These are phyloP conservation scores for Nidula niveotomentosa DNA, from an alignment of 1,284 basidiomycete genomes.

Conservation along the genomic window DNA sequence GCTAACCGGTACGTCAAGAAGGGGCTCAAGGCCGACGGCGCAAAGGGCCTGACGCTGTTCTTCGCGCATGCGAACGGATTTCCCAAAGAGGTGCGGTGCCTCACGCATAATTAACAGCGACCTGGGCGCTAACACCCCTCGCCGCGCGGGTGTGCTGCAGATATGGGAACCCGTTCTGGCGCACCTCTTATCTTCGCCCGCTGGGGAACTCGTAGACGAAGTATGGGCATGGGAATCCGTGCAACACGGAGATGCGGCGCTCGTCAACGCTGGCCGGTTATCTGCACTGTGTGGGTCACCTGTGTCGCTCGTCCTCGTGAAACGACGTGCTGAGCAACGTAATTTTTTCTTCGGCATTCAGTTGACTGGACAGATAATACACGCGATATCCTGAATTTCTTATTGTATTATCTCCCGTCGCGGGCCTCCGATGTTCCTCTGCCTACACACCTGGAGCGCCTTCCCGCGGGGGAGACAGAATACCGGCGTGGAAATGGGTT, in stretches of 20 bases:
- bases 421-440: conserved; percentile 28
- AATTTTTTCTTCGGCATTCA: conserved; percentile 16
- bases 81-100: conserved; percentile 70
- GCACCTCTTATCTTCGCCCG: conserved; percentile 40
- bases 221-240: conserved; percentile 80
- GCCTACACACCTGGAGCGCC: conserved; percentile 48
- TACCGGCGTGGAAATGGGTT: conserved; percentile 45
- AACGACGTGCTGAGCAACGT: background rate
- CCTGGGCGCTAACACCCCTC: too few species aligned
- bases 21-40: conserved; percentile 11
- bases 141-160: conserved; percentile 24
- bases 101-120: too few species aligned
- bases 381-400: conserved; percentile 74
- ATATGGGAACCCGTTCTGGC: conserved; percentile 68
- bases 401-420: conserved; percentile 59
- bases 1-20: conserved; percentile 53
- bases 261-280: conserved; percentile 59
- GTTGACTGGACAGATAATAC: conserved; percentile 72
- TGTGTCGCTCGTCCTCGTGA: background rate
- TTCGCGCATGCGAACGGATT: conserved; percentile 82
- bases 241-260: conserved; percentile 75
- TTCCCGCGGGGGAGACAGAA: conserved; percentile 39
- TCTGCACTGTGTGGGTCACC: conserved; percentile 51
- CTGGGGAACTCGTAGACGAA: conserved; percentile 54
- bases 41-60: conserved; percentile 61